Evolutionary conservation across 176 grass and related monocot genomes (phyloP).

Genomic region (Coix lacrymajobi): DNA sequence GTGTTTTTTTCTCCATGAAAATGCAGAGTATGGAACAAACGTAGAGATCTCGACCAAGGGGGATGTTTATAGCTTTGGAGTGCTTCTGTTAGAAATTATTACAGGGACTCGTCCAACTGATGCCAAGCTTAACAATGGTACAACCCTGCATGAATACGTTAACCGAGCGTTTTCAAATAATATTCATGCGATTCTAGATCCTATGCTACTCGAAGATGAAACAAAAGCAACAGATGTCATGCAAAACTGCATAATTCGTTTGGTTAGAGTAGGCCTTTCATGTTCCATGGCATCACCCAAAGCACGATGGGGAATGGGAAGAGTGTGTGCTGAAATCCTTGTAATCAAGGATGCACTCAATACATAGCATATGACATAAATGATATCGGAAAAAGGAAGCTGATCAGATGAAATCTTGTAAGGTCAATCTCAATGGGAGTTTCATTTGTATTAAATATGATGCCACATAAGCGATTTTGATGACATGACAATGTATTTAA

Average conservation of each 20-base stretch:
- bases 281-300: conserved; percentile 30
- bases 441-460: no score
- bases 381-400: no score
- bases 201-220: not conserved
- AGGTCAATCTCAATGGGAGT: no score
- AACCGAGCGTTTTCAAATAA: not conserved
- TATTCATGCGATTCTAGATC: conserved; percentile 1
- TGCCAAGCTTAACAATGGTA: not conserved
- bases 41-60: conserved; percentile 14
- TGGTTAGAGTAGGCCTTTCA: conserved; percentile 16
- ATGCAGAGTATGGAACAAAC: conserved; percentile 25
- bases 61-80: not conserved
- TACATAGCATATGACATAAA: no score
- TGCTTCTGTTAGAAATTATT: not conserved
- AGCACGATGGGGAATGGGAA: conserved; percentile 5
- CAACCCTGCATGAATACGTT: conserved; percentile 1
- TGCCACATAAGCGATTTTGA: no score
- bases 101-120: conserved; percentile 22
- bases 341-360: not conserved
- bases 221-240: not conserved
- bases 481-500: no score
- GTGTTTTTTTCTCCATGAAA: not conserved
- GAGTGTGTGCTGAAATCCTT: conserved; percentile 13
- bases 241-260: conserved; percentile 17
- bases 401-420: no score